Evolutionary conservation across 2,329 filamentous ascomycete genomes (phyloP), one percentile per base, ranked within the genome.

Genomic region (Verticillium albo-atrum): DNA sequence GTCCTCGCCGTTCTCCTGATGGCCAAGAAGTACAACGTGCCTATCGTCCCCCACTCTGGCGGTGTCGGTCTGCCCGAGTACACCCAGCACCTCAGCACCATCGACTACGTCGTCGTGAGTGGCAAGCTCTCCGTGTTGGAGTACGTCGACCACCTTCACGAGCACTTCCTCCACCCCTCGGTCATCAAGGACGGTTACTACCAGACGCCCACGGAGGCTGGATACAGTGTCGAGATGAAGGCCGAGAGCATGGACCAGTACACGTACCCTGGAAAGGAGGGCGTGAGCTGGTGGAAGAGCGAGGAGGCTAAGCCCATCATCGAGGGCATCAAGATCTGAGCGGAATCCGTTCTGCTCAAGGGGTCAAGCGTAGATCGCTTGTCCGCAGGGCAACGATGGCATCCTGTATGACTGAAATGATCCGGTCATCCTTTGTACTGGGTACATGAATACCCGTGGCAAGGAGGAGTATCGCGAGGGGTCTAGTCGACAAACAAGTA

Each of bases 191-290:
- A 92, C 65, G 93, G 92, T 4, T 95, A 92, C 75, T 96, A 96
- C 77, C 89, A 90, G 65, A 97, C 93, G 1, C 92, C 93, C 0
- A 88, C 78, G 63, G 87, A 92, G 71, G 82, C 92, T 0, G 92
- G 92, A 0, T 97, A 97, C 74, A 93, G 90, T 70, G 92, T 97
- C 2, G 91, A 97, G 84, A 96, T 97, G 92, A 94, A 91, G 84
- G 76, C 86, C 3, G 90, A 88, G 65, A 95, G 90, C 72, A 95
- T 96, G 91, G 90, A 92, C 64, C 75, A 75, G 66, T 97, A 82
- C 71, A 82, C 83, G 55, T 97, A 86, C 72, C 92, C 92, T 1
- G 91, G 92, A 7, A 84, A 88, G 68, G 82, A 88, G 62, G 89
- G 88, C 4, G 88, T 90, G 66, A 90, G 91, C 70, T 97, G 91